Percentiles rank a stretch among this genome's conserved stretches.
phyloP scores from a whole-genome alignment of 345 rosid genomes.

The Gossypium longicalyx region DNA sequence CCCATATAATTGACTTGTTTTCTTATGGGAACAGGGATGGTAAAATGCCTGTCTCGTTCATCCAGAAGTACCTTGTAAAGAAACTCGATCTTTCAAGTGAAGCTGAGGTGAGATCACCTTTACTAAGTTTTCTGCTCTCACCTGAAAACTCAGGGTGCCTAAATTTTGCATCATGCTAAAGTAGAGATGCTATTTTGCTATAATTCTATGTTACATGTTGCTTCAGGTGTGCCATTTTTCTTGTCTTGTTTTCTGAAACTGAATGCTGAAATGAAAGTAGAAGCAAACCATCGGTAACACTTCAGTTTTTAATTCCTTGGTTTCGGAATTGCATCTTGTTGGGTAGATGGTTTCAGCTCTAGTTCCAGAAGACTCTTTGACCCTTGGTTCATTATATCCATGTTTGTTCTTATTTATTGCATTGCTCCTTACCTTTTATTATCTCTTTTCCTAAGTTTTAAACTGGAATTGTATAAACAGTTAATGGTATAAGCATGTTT shows the following conservation, averaged over 20 bases:
- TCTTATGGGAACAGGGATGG: constrained; percentile 50
- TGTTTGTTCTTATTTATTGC: constrained; percentile 1
- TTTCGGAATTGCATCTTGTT: background rate
- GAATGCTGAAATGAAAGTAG: background rate
- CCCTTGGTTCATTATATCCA: background rate
- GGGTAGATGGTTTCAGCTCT: background rate
- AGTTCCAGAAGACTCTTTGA: background rate
- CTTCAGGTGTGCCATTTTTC: background rate
- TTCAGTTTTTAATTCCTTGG: background rate
- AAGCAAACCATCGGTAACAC: background rate
- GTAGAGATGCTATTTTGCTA: background rate
- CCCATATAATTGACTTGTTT: background rate
- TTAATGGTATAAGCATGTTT: background rate
- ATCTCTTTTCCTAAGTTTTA: background rate
- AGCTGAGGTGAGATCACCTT: constrained; percentile 45
- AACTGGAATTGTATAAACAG: background rate
- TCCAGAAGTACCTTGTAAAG: constrained; percentile 64
- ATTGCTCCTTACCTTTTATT: background rate
- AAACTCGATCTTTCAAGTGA: constrained; percentile 60
- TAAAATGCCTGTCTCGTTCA: constrained; percentile 57
- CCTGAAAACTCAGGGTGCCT: background rate
- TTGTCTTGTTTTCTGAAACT: background rate
- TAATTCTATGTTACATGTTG: background rate
- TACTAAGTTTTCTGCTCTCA: background rate
- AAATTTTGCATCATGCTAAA: constrained; percentile 1